Base-by-base conservation (phyloP, 495 filamentous ascomycete species). In the Clohesyomyces aquaticus region DNA sequence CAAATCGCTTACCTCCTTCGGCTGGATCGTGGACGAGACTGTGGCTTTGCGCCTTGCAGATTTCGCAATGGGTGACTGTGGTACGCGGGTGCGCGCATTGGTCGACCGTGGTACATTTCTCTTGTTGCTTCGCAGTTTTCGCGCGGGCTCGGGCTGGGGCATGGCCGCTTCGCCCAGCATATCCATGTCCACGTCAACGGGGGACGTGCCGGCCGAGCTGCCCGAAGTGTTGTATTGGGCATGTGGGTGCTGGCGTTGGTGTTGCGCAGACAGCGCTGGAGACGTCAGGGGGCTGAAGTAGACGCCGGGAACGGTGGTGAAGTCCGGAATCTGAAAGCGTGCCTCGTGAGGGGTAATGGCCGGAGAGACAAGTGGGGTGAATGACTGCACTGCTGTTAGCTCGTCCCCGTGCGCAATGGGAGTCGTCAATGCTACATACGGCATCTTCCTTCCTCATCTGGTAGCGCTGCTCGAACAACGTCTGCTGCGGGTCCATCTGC, bases 201-300 rank as follows among this genome's bases (percentile, higher is more conserved):
- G 75, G 6, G 74, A 75, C 21, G 73, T 69, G 3, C 60, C 71
- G 9, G 61, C 62, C 0, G 74, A 74, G 58, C 72, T 76, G 11
- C 68, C 71, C 18, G 67, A 70, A 9, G 63, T 64, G 14, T 32
- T 59, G 50, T 70, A 61, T 12, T 71, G 65, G 64, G 65, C 61
- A 56, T 66, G 58, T 52, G 56, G 43, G 22, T 55, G 32, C 18
- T 61, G 46, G 48, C 56, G 55, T 32, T 73, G 72, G 32, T 85
- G 86, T 72, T 95, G 91, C 11, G 90, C 89, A 73, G 93, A 87
- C 29, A 97, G 81, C 3, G 93, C 93, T 0, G 94, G 94, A 23
- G 94, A 97, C 1, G 89, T 95, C 46, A 98, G 79, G 4, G 94
- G 94, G 67, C 91, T 97, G 71, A 98, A 96, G 74, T 94, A 93